Base-by-base conservation (phyloP, 805 yeast genomes). In the Debaryomyces maramus region DNA sequence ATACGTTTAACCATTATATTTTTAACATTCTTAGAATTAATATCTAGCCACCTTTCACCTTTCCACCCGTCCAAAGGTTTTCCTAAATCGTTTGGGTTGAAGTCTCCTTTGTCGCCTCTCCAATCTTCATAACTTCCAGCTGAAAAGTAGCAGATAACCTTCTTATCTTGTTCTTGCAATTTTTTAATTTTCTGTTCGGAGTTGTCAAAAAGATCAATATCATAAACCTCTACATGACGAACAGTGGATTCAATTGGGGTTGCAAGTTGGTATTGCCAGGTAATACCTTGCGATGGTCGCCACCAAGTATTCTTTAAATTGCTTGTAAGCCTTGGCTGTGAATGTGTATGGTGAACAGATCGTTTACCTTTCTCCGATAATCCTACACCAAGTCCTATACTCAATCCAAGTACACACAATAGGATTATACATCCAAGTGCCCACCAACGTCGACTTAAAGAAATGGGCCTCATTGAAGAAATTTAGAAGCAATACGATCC, bases 51-150 rank as follows among this genome's bases (percentile, higher is more conserved):
- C 32, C 47, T 40, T 38, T 59, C 61, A 7, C 61, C 63, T 5
- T 46, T 34, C 62, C 62, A 59, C 4, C 60, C 62, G 36, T 52
- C 57, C 18, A 60, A 36, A 3, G 42, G 38, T 5, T 45, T 37
- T 3, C 65, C 65, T 26, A 60, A 36, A 40, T 53, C 64, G 1
- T 37, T 14, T 6, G 37, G 14, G 8, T 36, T 14, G 38, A 58
- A 60, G 17, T 46, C 32, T 4, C 27, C 17, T 6, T 48, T 50
- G 32, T 60, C 65, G 10, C 41, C 38, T 15, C 63, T 43, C 62
- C 61, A 58, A 39, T 56, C 39, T 36, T 60, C 65, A 38, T 52
- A 57, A 23, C 55, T 52, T 2, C 65, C 64, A 2, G 62, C 64
- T 2, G 62, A 56, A 31, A 60, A 58, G 38, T 60, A 59, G 39